Evolutionary conservation across 2,329 filamentous ascomycete species (phyloP), one percentile per base, ranked within the genome.

Genomic region (Colletotrichum musae): DNA sequence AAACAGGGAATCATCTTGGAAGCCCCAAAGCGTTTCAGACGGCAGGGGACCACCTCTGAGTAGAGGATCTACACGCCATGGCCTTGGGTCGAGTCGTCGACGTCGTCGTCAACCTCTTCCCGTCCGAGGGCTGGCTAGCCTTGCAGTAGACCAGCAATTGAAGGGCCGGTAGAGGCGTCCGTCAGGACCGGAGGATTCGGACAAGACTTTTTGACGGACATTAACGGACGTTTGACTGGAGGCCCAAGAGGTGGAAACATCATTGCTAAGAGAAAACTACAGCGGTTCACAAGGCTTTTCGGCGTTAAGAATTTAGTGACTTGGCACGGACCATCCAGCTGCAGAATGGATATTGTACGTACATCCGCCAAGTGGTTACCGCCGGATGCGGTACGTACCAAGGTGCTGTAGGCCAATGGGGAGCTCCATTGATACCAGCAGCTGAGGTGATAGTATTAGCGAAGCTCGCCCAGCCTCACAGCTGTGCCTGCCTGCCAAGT

Each of bases 391-490:
- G 57, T 70, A 58, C 64, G 64, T 58, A 36, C 32, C 32, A 6
- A 32, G 6, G 6, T 32, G 7, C 10, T 36, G 32, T 36, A 2
- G 59, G 47, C 71, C 72, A 73, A 73, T 73, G 52, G 50, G 66
- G 66, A 71, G 67, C 67, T 73, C 47, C 15, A 41, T 21, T 32
- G 61, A 67, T 52, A 47, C 26, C 53, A 60, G 7, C 21, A 24
- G 21, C 21, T 24, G 21, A 36, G 64, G 56, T 39, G 53, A 54
- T 58, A 58, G n/a, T n/a, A n/a, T n/a, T n/a, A n/a, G 26, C 41
- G 32, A 45, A 52, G 50, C 18, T 58, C 13, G n/a, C 21, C 57
- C 71, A 66, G 53, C 47, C 56, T 47, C 43, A 80, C 79, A 79
- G 73, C 76, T n/a, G 47, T 50, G 62, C 77, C 12, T 39, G 64